These are phyloP conservation scores for Malania oleifera DNA, from an alignment of 164 flowering plant species.

Conservation along the genomic window DNA sequence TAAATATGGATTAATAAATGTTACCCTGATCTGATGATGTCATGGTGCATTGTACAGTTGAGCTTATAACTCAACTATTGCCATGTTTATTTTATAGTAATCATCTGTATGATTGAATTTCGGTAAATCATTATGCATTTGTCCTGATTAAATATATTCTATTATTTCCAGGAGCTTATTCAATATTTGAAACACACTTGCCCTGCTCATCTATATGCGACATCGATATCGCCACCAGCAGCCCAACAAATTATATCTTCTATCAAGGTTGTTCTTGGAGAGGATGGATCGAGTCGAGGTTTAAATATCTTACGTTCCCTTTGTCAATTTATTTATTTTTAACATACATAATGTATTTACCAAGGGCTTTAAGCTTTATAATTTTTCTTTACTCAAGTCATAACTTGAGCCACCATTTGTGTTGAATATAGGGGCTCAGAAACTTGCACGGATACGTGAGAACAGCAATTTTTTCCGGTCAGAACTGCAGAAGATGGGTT, in stretches of 20 bases:
- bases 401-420: too few species aligned
- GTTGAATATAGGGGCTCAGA: slow-evolving; percentile 85
- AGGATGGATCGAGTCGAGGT: slow-evolving; percentile 97
- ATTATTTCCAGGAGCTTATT: slow-evolving; percentile 63
- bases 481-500: slow-evolving; percentile 92
- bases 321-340: neutral
- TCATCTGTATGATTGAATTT: too few species aligned
- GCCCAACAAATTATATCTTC: slow-evolving; percentile 90
- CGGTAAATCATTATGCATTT: too few species aligned
- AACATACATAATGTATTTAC: too few species aligned
- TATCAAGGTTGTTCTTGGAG: slow-evolving; percentile 84
- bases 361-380: neutral
- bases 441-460: slow-evolving; percentile 86
- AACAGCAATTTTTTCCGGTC: slow-evolving; percentile 96
- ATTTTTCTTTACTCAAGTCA: too few species aligned
- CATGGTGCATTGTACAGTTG: too few species aligned
- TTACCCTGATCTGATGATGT: too few species aligned
- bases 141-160: too few species aligned
- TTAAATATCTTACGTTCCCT: neutral
- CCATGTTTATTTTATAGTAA: too few species aligned
- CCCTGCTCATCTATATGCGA: slow-evolving; percentile 90
- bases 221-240: slow-evolving; percentile 88
- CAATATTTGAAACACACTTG: slow-evolving; percentile 68
- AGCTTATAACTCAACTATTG: too few species aligned
- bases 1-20: too few species aligned